Conservation (phyloP, 2,329 filamentous ascomycete species). For the Aspergillus terreus region DNA sequence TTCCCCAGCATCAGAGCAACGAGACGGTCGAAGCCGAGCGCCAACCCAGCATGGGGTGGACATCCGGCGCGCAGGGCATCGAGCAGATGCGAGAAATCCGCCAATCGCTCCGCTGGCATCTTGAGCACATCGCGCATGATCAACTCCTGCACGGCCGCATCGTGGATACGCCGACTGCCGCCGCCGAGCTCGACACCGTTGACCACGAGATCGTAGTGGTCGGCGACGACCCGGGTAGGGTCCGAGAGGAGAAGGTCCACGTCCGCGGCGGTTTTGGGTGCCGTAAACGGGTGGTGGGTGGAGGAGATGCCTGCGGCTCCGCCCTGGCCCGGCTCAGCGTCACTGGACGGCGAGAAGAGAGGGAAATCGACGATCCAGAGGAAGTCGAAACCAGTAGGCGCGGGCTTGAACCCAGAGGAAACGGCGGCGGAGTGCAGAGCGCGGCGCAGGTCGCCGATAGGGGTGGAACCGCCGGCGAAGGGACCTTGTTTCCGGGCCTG, state of each 20-base stretch:
- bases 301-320: slow-evolving; percentile 75
- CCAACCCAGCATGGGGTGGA: slow-evolving; percentile 91
- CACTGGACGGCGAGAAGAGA: slow-evolving; percentile 73
- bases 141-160: slow-evolving; percentile 75
- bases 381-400: slow-evolving; percentile 58
- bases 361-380: slow-evolving; percentile 90
- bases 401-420: slow-evolving; percentile 54
- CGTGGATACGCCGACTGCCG: slow-evolving; percentile 88
- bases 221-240: slow-evolving; percentile 70
- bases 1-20: slow-evolving; percentile 74
- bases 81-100: slow-evolving; percentile 80
- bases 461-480: slow-evolving; percentile 68
- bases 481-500: slow-evolving; percentile 69
- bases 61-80: slow-evolving; percentile 79
- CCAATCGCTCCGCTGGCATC: slow-evolving; percentile 68
- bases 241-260: slow-evolving; percentile 69
- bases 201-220: slow-evolving; percentile 93
- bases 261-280: slow-evolving; percentile 69
- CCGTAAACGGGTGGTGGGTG: slow-evolving; percentile 95
- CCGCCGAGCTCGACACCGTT: slow-evolving; percentile 94
- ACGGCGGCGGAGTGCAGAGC: slow-evolving; percentile 68
- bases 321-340: slow-evolving; percentile 72
- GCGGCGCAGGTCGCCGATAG: slow-evolving; percentile 68
- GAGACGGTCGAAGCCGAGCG: slow-evolving; percentile 85
- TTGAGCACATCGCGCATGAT: slow-evolving; percentile 79